A percentile compares a stretch with the other conserved stretches of the same genome.
phyloP scores from a whole-genome alignment of 2,329 filamentous ascomycete species.

The Pyrenophora graminea region DNA sequence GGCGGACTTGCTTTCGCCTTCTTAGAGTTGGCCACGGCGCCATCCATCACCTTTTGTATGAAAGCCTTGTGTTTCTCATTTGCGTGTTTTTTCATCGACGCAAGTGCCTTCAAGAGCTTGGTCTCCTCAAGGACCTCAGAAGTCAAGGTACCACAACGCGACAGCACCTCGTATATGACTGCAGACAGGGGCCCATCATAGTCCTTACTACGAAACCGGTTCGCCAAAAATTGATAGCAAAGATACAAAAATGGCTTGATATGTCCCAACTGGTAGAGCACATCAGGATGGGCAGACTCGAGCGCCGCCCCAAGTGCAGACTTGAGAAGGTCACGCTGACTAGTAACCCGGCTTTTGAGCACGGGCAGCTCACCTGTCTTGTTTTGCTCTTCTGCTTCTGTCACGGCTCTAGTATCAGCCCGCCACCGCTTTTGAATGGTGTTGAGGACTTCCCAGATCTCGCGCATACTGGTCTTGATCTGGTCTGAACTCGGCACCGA shows the following conservation, averaged over 20 bases:
- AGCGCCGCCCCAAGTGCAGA: conserved; percentile 53
- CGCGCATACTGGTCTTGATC: conserved; percentile 59
- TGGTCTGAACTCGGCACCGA: conserved; percentile 55
- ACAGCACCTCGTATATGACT: conserved; percentile 59
- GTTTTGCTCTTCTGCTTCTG: conserved; percentile 62
- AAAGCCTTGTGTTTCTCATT: conserved; percentile 67
- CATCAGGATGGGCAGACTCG: conserved; percentile 53
- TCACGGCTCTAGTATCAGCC: conserved; percentile 59
- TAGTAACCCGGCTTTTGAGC: conserved; percentile 61
- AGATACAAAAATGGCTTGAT: conserved; percentile 50
- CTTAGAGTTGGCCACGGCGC: conserved; percentile 49
- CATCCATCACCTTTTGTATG: conserved; percentile 60
- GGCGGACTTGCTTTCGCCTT: conserved; percentile 42
- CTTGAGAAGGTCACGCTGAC: conserved; percentile 62
- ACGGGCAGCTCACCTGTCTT: conserved; percentile 58
- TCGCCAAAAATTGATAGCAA: conserved; percentile 55
- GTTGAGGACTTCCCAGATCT: conserved; percentile 64
- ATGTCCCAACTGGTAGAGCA: conserved; percentile 48
- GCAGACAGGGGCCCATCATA: conserved; percentile 49
- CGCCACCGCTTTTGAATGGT: conserved; percentile 66
- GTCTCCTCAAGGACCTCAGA: conserved; percentile 64
- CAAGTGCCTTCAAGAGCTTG: conserved; percentile 68
- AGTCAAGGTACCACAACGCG: conserved; percentile 64
- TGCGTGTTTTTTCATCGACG: conserved; percentile 66
- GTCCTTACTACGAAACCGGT: conserved; percentile 53